phyloP scores from a whole-genome alignment of 2,329 filamentous ascomycete genomes.

The Pseudocercospora fijiensis region DNA sequence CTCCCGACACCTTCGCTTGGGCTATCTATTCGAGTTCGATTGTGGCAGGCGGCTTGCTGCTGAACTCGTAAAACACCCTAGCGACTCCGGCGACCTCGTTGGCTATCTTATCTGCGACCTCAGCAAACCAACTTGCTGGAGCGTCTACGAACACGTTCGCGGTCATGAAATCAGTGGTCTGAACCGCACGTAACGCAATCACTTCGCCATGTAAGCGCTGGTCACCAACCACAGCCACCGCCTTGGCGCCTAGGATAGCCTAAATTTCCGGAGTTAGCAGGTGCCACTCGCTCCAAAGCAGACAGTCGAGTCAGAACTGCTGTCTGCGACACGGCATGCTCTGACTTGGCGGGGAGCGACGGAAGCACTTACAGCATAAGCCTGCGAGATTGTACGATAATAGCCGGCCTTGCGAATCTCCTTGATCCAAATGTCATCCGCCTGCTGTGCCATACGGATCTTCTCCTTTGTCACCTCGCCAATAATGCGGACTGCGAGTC shows the following conservation, averaged over 20 bases:
- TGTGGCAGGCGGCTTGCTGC: slow-evolving; percentile 67
- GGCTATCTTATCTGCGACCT: slow-evolving; percentile 66
- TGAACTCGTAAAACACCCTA: slow-evolving; percentile 69
- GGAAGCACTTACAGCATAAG: slow-evolving; percentile 58
- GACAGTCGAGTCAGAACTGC: neutral
- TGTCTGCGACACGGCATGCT: neutral
- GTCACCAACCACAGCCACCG: slow-evolving; percentile 69
- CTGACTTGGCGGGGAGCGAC: neutral
- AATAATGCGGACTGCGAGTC: slow-evolving; percentile 75
- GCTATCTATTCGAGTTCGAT: slow-evolving; percentile 70
- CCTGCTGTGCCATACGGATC: slow-evolving; percentile 74
- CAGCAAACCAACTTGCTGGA: slow-evolving; percentile 60
- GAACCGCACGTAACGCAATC: slow-evolving; percentile 61
- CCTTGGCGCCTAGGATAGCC: slow-evolving; percentile 58
- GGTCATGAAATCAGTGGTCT: slow-evolving; percentile 71
- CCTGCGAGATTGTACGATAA: slow-evolving; percentile 70
- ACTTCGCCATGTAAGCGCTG: slow-evolving; percentile 64
- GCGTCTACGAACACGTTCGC: slow-evolving; percentile 68
- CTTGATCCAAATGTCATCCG: slow-evolving; percentile 74
- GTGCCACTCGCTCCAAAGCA: neutral
- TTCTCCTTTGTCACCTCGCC: slow-evolving; percentile 80
- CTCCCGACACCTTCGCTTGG: neutral
- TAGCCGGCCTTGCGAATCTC: slow-evolving; percentile 71
- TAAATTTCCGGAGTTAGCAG: neutral
- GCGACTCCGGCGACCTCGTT: slow-evolving; percentile 74